Conservation (phyloP, 768 basidiomycete genomes). For the Mycena haematopus region DNA sequence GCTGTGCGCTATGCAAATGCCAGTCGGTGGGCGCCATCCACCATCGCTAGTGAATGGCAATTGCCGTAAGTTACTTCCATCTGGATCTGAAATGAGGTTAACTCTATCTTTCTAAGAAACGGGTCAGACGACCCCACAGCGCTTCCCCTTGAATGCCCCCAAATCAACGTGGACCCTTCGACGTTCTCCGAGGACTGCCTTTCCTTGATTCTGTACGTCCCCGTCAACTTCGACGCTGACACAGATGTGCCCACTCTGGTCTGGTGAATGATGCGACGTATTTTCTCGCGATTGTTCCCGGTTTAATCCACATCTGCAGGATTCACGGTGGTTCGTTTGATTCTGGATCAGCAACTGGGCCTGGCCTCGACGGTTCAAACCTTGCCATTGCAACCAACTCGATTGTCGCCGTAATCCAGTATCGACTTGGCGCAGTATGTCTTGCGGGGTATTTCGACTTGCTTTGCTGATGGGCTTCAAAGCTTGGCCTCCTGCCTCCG, state of each 20-base stretch:
- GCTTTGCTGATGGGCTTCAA: conserved; percentile 13
- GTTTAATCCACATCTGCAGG: conserved; percentile 36
- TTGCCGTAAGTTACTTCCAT: conserved; percentile 58
- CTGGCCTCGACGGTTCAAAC: conserved; percentile 81
- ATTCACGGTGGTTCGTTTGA: conserved; percentile 88
- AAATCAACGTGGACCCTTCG: conserved; percentile 56
- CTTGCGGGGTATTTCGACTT: conserved; percentile 1
- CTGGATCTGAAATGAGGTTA: neutral
- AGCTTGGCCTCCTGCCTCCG: conserved; percentile 81
- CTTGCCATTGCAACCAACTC: conserved; percentile 73
- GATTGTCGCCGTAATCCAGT: conserved; percentile 84
- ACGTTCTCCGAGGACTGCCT: conserved; percentile 79
- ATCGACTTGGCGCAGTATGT: conserved; percentile 80
- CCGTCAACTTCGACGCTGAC: conserved; percentile 42
- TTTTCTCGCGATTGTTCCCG: neutral
- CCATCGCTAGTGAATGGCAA: conserved; percentile 59
- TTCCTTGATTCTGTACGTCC: conserved; percentile 77
- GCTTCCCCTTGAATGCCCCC: conserved; percentile 77
- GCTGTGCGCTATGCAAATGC: conserved; percentile 72
- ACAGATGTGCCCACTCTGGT: conserved; percentile 57
- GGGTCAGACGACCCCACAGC: conserved; percentile 54
- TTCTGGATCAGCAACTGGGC: conserved; percentile 68
- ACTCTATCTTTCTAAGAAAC: conserved; percentile 45
- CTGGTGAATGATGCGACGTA: conserved; percentile 39
- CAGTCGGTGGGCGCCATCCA: conserved; percentile 63